Percentiles rank a stretch among this genome's conserved stretches.
Evolutionary conservation across 2,329 filamentous ascomycete genomes (phyloP).

Genomic region (Chrysoporthe deuterocubensis): DNA sequence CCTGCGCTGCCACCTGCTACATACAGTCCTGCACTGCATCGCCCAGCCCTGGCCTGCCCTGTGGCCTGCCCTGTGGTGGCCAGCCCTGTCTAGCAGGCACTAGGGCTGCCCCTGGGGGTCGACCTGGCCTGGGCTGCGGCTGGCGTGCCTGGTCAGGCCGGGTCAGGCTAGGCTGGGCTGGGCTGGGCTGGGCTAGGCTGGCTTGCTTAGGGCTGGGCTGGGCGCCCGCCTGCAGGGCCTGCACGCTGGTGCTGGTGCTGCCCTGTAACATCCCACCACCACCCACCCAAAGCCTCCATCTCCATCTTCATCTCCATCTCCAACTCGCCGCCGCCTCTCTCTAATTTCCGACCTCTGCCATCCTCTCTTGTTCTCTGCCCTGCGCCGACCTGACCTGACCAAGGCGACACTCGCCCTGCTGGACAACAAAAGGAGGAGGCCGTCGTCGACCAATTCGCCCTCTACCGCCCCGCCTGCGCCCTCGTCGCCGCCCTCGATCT

Average conservation of each 20-base stretch:
- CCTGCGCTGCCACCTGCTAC: no score
- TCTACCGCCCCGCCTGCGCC: neutral
- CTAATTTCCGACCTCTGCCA: slow-evolving; percentile 1
- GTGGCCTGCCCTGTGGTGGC: neutral
- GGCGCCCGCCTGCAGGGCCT: no score
- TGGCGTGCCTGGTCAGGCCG: no score
- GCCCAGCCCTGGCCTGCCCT: neutral
- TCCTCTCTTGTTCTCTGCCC: neutral
- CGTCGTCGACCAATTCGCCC: no score
- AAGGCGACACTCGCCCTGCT: neutral
- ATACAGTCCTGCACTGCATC: neutral
- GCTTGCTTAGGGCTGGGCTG: neutral
- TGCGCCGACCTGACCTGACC: neutral
- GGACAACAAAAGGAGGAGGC: no score
- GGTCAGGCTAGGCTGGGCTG: neutral
- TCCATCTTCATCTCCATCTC: neutral
- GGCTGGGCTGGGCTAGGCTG: neutral
- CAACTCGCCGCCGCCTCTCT: neutral
- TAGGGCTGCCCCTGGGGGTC: neutral
- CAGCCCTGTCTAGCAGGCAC: neutral
- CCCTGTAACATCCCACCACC: no score
- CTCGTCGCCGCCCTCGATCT: no score
- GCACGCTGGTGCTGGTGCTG: no score
- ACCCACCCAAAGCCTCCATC: no score
- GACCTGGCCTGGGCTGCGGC: no score